Evolutionary conservation across 2,329 filamentous ascomycete genomes (phyloP), one percentile per base, ranked within the genome.

Genomic region (Colletotrichum orbiculare): DNA sequence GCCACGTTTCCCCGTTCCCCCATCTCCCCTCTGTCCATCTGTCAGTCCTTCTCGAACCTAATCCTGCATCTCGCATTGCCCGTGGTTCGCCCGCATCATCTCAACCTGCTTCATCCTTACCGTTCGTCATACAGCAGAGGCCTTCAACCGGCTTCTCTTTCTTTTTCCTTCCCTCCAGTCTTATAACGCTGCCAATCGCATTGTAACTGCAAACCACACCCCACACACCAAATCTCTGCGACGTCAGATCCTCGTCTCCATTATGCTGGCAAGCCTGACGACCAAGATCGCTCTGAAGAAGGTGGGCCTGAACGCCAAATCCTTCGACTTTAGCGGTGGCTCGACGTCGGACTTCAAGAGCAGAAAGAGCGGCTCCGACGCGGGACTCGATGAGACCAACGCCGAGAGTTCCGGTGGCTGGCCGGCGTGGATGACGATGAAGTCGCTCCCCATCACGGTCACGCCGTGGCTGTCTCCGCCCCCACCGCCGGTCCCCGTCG

Each of bases 221-320:
- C 43, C 49, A 34, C 45, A 13, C 37, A 41, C 37, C 12, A 43
- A 33, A n/a, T 39, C 47, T 42, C 13, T 45, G 34, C 56, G 37
- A 56, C 50, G 53, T 25, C 54, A 64, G 25, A 25, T 25, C 25
- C 25, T 25, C 25, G 25, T 65, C 43, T 13, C 58, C 72, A 76
- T 71, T 59, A 88, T 88, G 86, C 81, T 88, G 72, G 82, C 82
- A 70, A 83, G 78, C 68, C 75, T 89, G 61, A 81, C 82, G 13
- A 85, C 85, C 49, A 88, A 88, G 74, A 76, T 88, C 68, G 86
- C 85, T 66, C 78, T 89, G 69, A 85, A 81, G 68, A 87, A 86
- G 72, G 81, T 81, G 54, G 86, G 86, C 71, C 73, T 88, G 59
- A 80, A 83, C 43, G 82, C 78, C 74, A 77, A 87, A 69, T 74